A percentile compares a stretch with the other conserved stretches of the same genome.
phyloP scores from a whole-genome alignment of 257 asterid species.

The Leptodermis oblonga region DNA sequence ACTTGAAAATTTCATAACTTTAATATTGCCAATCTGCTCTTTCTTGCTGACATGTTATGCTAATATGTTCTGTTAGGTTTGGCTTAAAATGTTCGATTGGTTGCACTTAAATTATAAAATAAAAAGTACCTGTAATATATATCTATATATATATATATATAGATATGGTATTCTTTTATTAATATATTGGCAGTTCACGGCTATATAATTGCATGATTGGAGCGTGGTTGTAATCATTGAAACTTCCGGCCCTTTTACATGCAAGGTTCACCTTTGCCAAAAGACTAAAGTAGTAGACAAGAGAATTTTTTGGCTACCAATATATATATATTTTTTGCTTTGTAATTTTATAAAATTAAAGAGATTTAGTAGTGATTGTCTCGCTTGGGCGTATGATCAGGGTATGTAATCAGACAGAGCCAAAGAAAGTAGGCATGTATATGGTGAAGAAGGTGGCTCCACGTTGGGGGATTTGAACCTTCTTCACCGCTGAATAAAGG shows the following conservation, averaged over 20 bases:
- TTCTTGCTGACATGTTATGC: slow-evolving; percentile 1
- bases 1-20: neutral
- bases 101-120: neutral
- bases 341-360: no score
- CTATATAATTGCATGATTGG: slow-evolving; percentile 45
- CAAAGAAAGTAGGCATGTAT: no score
- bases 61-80: slow-evolving; percentile 5
- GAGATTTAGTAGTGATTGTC: no score
- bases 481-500: no score
- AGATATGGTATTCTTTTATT: no score
- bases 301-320: no score
- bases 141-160: no score
- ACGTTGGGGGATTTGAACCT: no score
- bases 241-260: slow-evolving; percentile 25
- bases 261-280: slow-evolving; percentile 44
- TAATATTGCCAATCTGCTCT: neutral
- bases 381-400: no score
- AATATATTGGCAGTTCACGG: slow-evolving; percentile 23
- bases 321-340: no score
- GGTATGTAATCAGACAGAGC: no score
- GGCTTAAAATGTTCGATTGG: neutral
- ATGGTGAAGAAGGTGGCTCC: no score
- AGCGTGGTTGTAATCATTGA: slow-evolving; percentile 69
- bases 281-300: slow-evolving; percentile 25
- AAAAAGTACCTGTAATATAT: neutral